These are phyloP conservation scores for Fennellomyces sp. DNA, from an alignment of 371 early-diverging fungal genomes.

Conservation along the genomic window DNA sequence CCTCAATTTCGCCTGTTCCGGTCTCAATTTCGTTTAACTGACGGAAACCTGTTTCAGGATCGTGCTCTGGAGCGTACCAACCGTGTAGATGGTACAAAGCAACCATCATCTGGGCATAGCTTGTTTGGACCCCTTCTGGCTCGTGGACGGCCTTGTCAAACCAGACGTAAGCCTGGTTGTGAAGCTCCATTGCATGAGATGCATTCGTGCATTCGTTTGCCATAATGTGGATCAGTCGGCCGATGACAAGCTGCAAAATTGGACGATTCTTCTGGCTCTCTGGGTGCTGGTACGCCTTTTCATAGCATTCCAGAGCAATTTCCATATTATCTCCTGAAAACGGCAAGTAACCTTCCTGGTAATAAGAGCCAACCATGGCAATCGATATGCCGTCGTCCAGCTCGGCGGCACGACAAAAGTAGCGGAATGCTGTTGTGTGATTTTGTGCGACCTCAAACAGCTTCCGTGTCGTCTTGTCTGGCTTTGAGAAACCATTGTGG, in stretches of 20 bases:
- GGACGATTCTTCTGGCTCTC: conserved; percentile 8
- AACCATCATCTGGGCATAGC: conserved; percentile 24
- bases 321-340: not conserved
- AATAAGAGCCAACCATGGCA: conserved; percentile 23
- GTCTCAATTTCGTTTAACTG: conserved; percentile 13
- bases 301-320: conserved; percentile 17
- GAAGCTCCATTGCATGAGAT: not conserved
- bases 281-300: conserved; percentile 7
- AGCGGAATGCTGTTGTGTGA: conserved; percentile 14
- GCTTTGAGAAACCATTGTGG: conserved; percentile 12
- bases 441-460: conserved; percentile 12
- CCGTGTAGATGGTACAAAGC: conserved; percentile 32
- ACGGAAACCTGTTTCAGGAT: conserved; percentile 15
- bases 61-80: conserved; percentile 19
- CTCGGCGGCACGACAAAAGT: conserved; percentile 18
- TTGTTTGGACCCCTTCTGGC: conserved; percentile 7
- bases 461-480: not conserved
- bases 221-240: conserved; percentile 19
- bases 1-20: conserved; percentile 20
- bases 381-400: conserved; percentile 9
- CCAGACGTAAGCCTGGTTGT: conserved; percentile 17
- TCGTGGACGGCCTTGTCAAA: conserved; percentile 10
- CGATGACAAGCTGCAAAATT: conserved; percentile 20
- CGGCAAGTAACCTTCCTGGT: conserved; percentile 14
- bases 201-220: not conserved